Percentiles rank a stretch among this genome's conserved stretches.
Conservation (phyloP, 2,329 filamentous ascomycete genomes). For the Fusarium sp. region DNA sequence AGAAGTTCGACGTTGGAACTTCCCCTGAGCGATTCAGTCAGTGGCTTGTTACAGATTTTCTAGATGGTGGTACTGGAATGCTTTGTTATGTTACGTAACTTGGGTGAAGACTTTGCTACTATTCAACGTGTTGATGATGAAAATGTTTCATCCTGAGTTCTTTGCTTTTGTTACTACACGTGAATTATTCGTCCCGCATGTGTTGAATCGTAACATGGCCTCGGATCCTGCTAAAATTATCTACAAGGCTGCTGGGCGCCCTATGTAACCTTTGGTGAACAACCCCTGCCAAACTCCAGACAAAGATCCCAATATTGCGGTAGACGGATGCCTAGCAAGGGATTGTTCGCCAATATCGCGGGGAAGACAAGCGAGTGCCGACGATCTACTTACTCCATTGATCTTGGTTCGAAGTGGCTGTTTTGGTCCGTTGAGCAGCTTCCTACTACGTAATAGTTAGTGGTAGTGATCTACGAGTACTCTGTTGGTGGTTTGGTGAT, state of each 20-base stretch:
- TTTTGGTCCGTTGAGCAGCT: neutral
- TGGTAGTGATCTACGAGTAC: neutral
- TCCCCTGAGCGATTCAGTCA: slow-evolving; percentile 10
- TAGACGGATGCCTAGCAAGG: neutral
- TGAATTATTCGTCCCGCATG: neutral
- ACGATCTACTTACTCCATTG: neutral
- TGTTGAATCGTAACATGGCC: neutral
- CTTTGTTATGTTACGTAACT: neutral
- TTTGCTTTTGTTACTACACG: neutral
- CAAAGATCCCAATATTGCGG: slow-evolving; percentile 1
- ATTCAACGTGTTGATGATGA: neutral
- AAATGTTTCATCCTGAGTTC: neutral
- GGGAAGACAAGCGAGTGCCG: neutral
- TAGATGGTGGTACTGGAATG: too few relatives aligned
- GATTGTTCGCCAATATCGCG: neutral
- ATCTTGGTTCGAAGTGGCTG: neutral
- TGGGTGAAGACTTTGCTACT: neutral
- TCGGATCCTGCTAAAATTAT: neutral
- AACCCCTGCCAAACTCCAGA: neutral
- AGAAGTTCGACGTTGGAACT: neutral
- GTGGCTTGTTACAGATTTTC: neutral
- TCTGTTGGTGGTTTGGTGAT: neutral
- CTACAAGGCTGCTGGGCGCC: neutral
- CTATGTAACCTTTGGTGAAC: neutral
- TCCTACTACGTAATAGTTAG: neutral